phyloP scores from a whole-genome alignment of 1,139 yeast species.

The Saccharomyces uvarum region DNA sequence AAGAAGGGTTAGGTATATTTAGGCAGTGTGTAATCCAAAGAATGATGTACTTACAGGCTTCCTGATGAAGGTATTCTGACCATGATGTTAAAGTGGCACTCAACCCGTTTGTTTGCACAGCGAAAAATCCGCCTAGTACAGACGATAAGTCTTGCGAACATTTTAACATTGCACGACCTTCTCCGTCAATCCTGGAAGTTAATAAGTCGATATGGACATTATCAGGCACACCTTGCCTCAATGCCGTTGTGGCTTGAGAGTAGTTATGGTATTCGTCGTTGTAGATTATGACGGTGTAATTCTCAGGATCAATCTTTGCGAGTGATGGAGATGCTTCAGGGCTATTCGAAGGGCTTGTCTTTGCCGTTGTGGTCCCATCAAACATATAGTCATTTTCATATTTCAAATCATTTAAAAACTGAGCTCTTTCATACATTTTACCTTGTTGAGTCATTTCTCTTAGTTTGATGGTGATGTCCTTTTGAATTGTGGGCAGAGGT shows the following conservation, averaged over 20 bases:
- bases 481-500: slow-evolving; percentile 29
- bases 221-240: slow-evolving; percentile 33
- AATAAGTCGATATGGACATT: slow-evolving; percentile 28
- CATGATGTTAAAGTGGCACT: slow-evolving; percentile 48
- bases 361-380: slow-evolving; percentile 31
- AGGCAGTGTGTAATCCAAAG: slow-evolving; percentile 45
- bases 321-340: slow-evolving; percentile 3
- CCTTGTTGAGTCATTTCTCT: slow-evolving; percentile 25
- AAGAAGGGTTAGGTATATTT: slow-evolving; percentile 31
- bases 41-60: slow-evolving; percentile 38
- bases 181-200: slow-evolving; percentile 32
- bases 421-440: slow-evolving; percentile 16
- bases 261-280: slow-evolving; percentile 67
- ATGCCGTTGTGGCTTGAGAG: slow-evolving; percentile 34
- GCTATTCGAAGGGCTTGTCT: slow-evolving; percentile 2
- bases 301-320: slow-evolving; percentile 10
- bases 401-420: slow-evolving; percentile 19
- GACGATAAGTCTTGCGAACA: slow-evolving; percentile 22
- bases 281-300: slow-evolving; percentile 52
- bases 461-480: slow-evolving; percentile 23
- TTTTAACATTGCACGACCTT: slow-evolving; percentile 34
- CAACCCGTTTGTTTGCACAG: slow-evolving; percentile 44
- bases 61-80: slow-evolving; percentile 44
- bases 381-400: slow-evolving; percentile 19
- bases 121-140: slow-evolving; percentile 31